Evolutionary conservation across 1,139 yeast species (phyloP), one percentile per base, ranked within the genome.

Genomic region (Kluyveromyces marxianus): DNA sequence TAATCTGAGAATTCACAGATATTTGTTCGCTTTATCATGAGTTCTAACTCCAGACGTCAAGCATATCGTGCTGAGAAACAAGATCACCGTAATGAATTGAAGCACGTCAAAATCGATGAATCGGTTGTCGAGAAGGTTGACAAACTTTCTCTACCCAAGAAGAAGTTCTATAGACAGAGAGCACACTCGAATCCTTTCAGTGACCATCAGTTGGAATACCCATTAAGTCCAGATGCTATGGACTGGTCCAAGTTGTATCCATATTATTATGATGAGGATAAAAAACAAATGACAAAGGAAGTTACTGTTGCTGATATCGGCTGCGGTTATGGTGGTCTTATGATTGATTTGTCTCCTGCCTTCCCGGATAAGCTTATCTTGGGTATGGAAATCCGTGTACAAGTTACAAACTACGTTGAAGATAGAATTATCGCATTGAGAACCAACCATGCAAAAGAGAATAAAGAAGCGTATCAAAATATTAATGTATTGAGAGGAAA

Each of bases 181-280:
- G 98, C 98, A 1, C 99, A 92, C 63, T 89, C 97, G 2, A 92
- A 92, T 61, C 98, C 98, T 27, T 92, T 92, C 59, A 86, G 96
- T 24, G 99, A 92, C 66, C 98, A 92, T 66, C 79, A 83, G 57
- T 72, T 94, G 45, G 96, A 87, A 52, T 92, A 92, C 58, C 98
- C 99, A 21, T 66, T 69, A 40, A 71, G 77, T 25, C 98, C 99
- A 1, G 76, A 72, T 36, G 74, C 72, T 29, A 92, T 94, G 98
- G 81, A 88, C 60, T 92, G 99, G 99, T 63, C 74, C 0, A 74
- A 70, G 56, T 69, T 83, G 48, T 92, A 81, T 57, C 97, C 97
- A 2, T 69, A 70, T 25, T 77, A 66, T 55, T 65, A 65, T 46
- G 76, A 78, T 52, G 69, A 64, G 43, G 60, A 55, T 6, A 68